Base-by-base conservation (phyloP, 1,139 yeast genomes). In the Torulaspora globosa region DNA sequence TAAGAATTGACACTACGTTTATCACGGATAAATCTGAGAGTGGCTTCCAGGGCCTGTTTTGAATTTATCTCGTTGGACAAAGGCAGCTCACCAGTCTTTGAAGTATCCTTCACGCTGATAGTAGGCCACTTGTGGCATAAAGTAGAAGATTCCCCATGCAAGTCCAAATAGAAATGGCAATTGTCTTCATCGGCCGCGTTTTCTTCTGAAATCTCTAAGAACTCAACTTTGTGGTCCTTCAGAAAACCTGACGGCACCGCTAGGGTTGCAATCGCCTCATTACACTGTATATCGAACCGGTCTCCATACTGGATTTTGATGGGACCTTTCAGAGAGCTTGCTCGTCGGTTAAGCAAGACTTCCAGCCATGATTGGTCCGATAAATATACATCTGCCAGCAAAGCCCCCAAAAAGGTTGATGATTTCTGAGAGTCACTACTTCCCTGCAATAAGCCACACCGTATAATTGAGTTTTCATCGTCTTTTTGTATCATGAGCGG, bases 151-250 rank as follows among this genome's bases (percentile, higher is more conserved):
- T 28, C 15, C 3, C 23, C 28, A 7, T 48, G 24, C 39, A 61
- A 51, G 9, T 54, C 49, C 3, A 65, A 35, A 45, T 63, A 64
- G 7, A 61, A 40, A 46, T 64, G 68, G 44, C 67, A 63, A 3
- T 58, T 58, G 43, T 64, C 67, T 1, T 42, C 36, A 14, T 35
- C 43, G 8, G 27, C 34, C 12, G 29, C 16, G 26, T 36, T 39
- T 23, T 34, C 39, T 3, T 42, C 15, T 7, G 39, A 36, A n/a
- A 50, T 39, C 31, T 64, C 68, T 7, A 58, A 36, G 41, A 66
- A 54, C 39, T 65, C 68, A 2, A 60, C 43, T 15, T 52, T 56
- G 21, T 53, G 46, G 4, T 40, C 30, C 12, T 43, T 39, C 32
- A 56, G 40, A 44, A 54, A 55, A 3, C 49, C 50, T 10, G 57